Percentiles rank a stretch among this genome's conserved stretches.
Evolutionary conservation across 257 asterid species (phyloP).

Genomic region (Euphrasia confusa): DNA sequence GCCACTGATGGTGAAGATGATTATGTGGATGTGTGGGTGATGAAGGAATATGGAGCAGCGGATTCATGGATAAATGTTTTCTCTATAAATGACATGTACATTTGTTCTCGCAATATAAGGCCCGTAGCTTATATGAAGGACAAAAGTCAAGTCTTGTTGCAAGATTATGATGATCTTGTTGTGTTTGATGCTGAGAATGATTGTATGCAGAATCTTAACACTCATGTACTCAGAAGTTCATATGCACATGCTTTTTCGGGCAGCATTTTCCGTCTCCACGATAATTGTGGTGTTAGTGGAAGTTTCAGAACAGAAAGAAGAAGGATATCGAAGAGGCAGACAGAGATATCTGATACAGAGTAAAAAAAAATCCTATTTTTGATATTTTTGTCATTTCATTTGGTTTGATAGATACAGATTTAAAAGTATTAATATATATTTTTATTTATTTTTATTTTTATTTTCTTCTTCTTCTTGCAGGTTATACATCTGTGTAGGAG

Average conservation of each 20-base stretch:
- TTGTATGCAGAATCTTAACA: background rate
- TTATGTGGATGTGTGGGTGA: constrained; percentile 11
- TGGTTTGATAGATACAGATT: too few relatives aligned
- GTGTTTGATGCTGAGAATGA: constrained; percentile 12
- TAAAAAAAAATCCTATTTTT: background rate
- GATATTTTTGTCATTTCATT: too few relatives aligned
- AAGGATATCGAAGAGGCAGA: background rate
- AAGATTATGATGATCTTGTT: background rate
- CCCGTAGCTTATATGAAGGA: constrained; percentile 3
- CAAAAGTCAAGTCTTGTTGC: constrained; percentile 12
- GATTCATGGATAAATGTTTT: constrained; percentile 19
- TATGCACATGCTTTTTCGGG: constrained; percentile 9
- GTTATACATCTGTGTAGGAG: background rate
- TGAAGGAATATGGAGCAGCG: constrained; percentile 15
- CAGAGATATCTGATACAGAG: background rate
- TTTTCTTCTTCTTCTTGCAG: background rate
- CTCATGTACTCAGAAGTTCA: background rate
- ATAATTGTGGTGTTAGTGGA: background rate
- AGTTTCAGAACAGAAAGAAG: background rate
- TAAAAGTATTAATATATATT: too few relatives aligned
- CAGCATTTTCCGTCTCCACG: constrained; percentile 17
- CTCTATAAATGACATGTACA: background rate
- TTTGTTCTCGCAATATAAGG: background rate
- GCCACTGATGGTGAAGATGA: background rate
- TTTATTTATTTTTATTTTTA: too few relatives aligned